Evolutionary conservation across 495 filamentous ascomycete genomes (phyloP), one percentile per base, ranked within the genome.

Genomic region (Tricharina praecox): DNA sequence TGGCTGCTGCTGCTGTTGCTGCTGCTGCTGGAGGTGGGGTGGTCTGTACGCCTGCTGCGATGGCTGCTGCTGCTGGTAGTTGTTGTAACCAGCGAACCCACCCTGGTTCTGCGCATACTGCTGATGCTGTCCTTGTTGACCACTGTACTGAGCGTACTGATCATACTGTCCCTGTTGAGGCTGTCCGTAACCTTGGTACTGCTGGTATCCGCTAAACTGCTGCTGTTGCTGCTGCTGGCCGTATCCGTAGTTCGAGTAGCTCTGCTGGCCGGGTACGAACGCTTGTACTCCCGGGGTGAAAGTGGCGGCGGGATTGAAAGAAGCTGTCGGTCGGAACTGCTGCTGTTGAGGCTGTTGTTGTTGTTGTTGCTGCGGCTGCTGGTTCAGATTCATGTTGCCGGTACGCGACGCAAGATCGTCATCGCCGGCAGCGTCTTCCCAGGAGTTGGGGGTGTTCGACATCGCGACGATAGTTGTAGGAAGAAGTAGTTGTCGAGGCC

Each of bases 381-480:
- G 62, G 54, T 84, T 85, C 63, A 83, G 71, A 57, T 82, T 79
- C 52, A 78, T 71, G 64, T 88, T 77, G 7, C 79, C 66, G 65
- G 85, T 86, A 62, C 80, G 73, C 34, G 16, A 37, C 47, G 83
- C 76, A 53, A 94, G 76, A 53, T 81, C 76, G 45, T 93, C 82
- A 68, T 93, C 83, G 39, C 76, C 79, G 30, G 84, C 77, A 61
- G 85, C 90, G 55, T 97, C 85, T 68, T 97, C 90, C 90, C 90
- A 97, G 16, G 82, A 88, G 50, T 93, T 85, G 38, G 84, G 79
- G 30, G 70, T 68, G 39, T 43, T 43, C 24, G 39, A 43, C 39
- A 43, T 43, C 28, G 5, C 28, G 28, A 32, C n/a, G n/a, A n/a
- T n/a, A n/a, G n/a, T n/a, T n/a, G n/a, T n/a, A n/a, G n/a, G n/a